Percentiles rank a stretch among this genome's conserved stretches.
Evolutionary conservation across 371 early-diverging fungal species (phyloP).

Genomic region (Haplosporangium sp.): DNA sequence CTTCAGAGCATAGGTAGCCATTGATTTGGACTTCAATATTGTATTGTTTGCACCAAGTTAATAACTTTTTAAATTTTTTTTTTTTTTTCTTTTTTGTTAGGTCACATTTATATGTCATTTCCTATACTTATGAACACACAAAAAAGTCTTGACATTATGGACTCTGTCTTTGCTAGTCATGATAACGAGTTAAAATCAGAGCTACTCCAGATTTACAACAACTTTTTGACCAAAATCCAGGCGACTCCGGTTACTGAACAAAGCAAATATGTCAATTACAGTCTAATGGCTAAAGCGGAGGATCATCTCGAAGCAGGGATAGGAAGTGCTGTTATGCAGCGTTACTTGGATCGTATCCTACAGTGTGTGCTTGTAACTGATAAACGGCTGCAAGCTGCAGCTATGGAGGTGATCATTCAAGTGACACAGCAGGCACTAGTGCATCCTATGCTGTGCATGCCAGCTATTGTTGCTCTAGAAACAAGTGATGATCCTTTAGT

Average conservation of each 20-base stretch:
- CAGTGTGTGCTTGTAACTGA: slow-evolving; percentile 71
- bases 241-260: slow-evolving; percentile 52
- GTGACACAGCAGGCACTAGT: slow-evolving; percentile 89
- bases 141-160: slow-evolving; percentile 73
- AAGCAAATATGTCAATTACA: slow-evolving; percentile 9
- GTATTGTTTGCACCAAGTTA: not conserved
- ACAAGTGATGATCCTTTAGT: slow-evolving; percentile 72
- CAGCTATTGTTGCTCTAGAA: slow-evolving; percentile 87
- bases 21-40: not conserved
- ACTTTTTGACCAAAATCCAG: slow-evolving; percentile 78
- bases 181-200: slow-evolving; percentile 68
- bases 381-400: slow-evolving; percentile 63
- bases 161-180: slow-evolving; percentile 68
- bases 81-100: slow-evolving; percentile 49
- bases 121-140: slow-evolving; percentile 77
- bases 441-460: slow-evolving; percentile 89
- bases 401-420: slow-evolving; percentile 82
- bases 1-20: slow-evolving; percentile 61
- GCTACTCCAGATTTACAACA: slow-evolving; percentile 75
- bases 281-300: slow-evolving; percentile 30
- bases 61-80: not conserved
- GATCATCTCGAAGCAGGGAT: slow-evolving; percentile 54
- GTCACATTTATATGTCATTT: slow-evolving; percentile 76
- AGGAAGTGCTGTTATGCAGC: slow-evolving; percentile 88
- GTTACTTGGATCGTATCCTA: slow-evolving; percentile 78